Evolutionary conservation across 257 asterid genomes (phyloP).

Genomic region (Solanum virginianum): DNA sequence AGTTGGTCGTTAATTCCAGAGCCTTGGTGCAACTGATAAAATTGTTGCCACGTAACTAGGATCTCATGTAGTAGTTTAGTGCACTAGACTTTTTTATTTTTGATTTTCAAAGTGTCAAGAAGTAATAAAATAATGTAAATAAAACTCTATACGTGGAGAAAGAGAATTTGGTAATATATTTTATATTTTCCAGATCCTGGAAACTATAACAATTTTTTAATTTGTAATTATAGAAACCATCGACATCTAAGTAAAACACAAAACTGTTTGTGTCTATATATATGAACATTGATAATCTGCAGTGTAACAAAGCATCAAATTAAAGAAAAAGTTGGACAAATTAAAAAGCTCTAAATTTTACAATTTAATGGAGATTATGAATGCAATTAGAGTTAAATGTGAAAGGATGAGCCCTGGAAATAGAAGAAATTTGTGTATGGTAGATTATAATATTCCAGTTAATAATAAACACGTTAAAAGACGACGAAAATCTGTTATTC

Average conservation of each 20-base stretch:
- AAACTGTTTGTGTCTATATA: background rate
- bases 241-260: background rate
- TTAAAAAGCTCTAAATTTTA: no score
- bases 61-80: no score
- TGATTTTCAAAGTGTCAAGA: background rate
- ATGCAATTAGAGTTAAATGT: constrained; percentile 1
- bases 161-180: background rate
- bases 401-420: constrained; percentile 3
- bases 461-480: constrained; percentile 33
- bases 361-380: constrained; percentile 18
- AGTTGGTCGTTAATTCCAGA: no score
- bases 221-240: background rate
- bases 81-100: background rate
- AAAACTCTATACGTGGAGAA: background rate
- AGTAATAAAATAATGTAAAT: background rate
- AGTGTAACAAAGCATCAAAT: background rate
- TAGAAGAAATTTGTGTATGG: constrained; percentile 9
- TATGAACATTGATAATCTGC: background rate
- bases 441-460: constrained; percentile 10
- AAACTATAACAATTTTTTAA: no score
- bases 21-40: no score
- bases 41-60: no score
- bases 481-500: constrained; percentile 36
- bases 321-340: background rate
- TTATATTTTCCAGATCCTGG: background rate